These are phyloP conservation scores for Corchorus olitorius DNA, from an alignment of 345 rosid species.

Conservation along the genomic window DNA sequence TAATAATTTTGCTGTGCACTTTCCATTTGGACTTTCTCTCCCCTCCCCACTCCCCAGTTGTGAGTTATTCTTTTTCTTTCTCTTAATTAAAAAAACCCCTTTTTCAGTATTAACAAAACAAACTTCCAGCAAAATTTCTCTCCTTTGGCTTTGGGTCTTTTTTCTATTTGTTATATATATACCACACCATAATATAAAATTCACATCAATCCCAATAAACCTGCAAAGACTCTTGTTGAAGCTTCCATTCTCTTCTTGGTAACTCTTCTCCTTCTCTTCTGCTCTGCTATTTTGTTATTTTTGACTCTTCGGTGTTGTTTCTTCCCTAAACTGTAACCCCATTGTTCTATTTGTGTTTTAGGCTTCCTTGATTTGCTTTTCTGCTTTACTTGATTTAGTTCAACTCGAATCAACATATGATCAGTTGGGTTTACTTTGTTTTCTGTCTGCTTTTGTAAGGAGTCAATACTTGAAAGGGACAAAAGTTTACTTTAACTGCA, in stretches of 20 bases:
- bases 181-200: not conserved
- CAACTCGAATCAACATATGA: not conserved
- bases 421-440: not conserved
- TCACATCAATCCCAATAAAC: not conserved
- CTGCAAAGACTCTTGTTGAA: not conserved
- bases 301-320: not conserved
- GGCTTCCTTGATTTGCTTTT: not conserved
- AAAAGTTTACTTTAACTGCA: not conserved
- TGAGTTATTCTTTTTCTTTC: not conserved
- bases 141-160: not conserved
- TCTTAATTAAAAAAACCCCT: not conserved
- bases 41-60: not conserved
- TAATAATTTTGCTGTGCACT: not conserved
- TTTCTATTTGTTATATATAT: not conserved
- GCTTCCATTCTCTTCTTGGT: slow-evolving; percentile 15
- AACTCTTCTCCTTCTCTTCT: not conserved
- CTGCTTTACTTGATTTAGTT: not conserved
- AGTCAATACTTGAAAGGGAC: not conserved
- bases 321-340: not conserved
- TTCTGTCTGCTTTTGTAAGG: not conserved
- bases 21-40: not conserved
- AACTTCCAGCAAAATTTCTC: not conserved
- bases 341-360: not conserved
- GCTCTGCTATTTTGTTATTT: not conserved
- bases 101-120: not conserved